Evolutionary conservation across 2,329 filamentous ascomycete species (phyloP), one percentile per base, ranked within the genome.

Genomic region (Fusarium pseudonygamai): DNA sequence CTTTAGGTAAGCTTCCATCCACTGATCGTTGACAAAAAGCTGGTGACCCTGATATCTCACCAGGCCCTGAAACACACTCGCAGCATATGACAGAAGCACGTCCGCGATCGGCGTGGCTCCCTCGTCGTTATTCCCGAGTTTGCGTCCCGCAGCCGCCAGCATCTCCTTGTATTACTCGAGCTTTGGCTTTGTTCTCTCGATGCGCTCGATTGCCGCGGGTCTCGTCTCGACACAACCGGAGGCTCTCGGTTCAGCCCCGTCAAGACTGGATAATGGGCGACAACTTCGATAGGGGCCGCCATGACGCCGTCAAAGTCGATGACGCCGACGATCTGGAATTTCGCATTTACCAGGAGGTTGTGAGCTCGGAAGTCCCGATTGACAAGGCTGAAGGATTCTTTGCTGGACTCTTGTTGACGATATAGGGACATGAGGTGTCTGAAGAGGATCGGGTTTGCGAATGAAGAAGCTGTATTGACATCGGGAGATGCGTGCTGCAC

Each of bases 321-420:
- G 13, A 32, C 28, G 14, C 46, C 28, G 7, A 49, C 28, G 22
- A 49, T 32, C 5, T 49, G 46, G 22, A 49, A 49, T 18, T 2
- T 9, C 2, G 18, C 28, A 32, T 32, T 10, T 0, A 49, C 22
- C 5, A 49, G 5, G 1, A 49, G 28, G 14, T 49, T 32, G 7
- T 49, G 46, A 7, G 46, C 28, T 9, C 46, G 28, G 22, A 49
- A 49, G 14, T 32, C 46, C 22, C 28, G 22, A 24, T 49, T 49
- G 7, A 32, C 28, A n/a, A 49, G 28, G 20, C 28, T 32, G 28
- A 32, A 49, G 3, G 28, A 32, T 12, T n/a, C 46, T 24, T 49
- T 9, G 15, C 12, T 6, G 20, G 46, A 3, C 0, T 16, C 32
- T 9, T 9, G 14, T 16, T n/a, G 14, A n/a, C 3, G 30, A 14